These are phyloP conservation scores for Ceratorhiza oryzae-sativae DNA, from an alignment of 1,284 basidiomycete genomes.

Conservation along the genomic window DNA sequence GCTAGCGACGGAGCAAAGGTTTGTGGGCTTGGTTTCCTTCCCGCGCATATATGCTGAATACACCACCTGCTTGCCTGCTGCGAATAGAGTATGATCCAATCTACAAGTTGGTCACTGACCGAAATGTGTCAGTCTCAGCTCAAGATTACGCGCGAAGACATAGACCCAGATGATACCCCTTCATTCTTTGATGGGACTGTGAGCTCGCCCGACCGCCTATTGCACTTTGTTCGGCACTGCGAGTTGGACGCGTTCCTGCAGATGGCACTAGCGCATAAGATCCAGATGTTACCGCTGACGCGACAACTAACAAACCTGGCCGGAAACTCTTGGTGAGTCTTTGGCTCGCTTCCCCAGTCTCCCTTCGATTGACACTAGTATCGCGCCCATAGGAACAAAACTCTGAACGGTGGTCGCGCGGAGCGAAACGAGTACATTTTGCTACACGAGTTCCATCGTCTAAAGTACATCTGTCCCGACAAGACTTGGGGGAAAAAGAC, in stretches of 20 bases:
- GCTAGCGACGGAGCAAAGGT: constrained; percentile 95
- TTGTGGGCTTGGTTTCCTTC: constrained; percentile 42
- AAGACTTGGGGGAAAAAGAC: constrained; percentile 85
- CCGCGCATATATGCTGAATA: not conserved
- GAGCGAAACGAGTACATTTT: constrained; percentile 99
- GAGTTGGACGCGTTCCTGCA: constrained; percentile 95
- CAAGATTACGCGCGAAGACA: constrained; percentile 84
- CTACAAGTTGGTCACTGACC: constrained; percentile 96
- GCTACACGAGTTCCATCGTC: constrained; percentile 95
- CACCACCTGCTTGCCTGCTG: not conserved
- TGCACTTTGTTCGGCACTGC: constrained; percentile 91
- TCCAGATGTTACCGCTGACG: constrained; percentile 89
- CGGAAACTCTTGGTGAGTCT: constrained; percentile 89
- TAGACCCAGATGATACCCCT: constrained; percentile 95
- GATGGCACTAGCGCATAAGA: constrained; percentile 92
- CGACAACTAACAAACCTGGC: constrained; percentile 97
- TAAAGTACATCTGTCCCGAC: constrained; percentile 97
- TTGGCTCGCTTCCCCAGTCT: constrained; percentile 6
- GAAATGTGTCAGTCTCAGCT: constrained; percentile 96
- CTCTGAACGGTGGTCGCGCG: constrained; percentile 92
- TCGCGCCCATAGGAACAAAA: constrained; percentile 77
- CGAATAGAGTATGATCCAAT: constrained; percentile 86
- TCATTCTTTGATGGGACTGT: constrained; percentile 88
- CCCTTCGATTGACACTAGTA: constrained; percentile 27
- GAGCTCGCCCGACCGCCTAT: constrained; percentile 76